Evolutionary conservation across 805 yeast genomes (phyloP).

Genomic region (Aciculoconidium aculeatum): DNA sequence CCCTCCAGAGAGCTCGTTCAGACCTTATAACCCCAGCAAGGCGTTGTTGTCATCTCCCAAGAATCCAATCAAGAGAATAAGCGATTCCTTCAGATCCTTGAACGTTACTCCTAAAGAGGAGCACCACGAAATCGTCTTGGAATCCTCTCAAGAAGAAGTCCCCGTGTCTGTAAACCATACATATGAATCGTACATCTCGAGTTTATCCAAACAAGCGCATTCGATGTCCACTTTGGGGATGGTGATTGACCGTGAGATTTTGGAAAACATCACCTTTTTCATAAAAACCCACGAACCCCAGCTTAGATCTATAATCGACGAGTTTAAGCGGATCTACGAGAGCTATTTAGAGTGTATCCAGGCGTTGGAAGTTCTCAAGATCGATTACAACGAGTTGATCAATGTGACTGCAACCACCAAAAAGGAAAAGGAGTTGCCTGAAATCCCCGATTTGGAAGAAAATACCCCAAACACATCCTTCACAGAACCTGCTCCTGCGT

Average conservation of each 20-base stretch:
- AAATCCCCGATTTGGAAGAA: slow-evolving; percentile 6
- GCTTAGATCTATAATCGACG: slow-evolving; percentile 17
- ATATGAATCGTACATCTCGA: slow-evolving; percentile 13
- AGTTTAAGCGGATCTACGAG: slow-evolving; percentile 16
- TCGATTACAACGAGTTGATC: slow-evolving; percentile 24
- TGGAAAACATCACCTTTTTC: slow-evolving; percentile 29
- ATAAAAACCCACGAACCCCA: slow-evolving; percentile 33
- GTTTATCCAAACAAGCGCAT: slow-evolving; percentile 19
- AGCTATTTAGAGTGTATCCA: slow-evolving; percentile 21
- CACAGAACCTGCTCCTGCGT: slow-evolving; percentile 4
- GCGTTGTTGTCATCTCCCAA: slow-evolving; percentile 3
- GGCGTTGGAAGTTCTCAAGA: slow-evolving; percentile 23
- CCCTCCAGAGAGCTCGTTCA: slow-evolving; percentile 18
- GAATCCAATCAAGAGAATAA: slow-evolving; percentile 6
- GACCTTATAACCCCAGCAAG: slow-evolving; percentile 8
- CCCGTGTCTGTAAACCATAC: slow-evolving; percentile 6
- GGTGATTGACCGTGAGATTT: slow-evolving; percentile 27
- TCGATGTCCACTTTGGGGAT: slow-evolving; percentile 22
- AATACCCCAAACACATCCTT: slow-evolving; percentile 2
- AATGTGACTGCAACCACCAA: slow-evolving; percentile 15
- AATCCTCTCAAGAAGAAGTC: not conserved
- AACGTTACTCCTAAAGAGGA: slow-evolving; percentile 1
- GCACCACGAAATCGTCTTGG: not conserved
- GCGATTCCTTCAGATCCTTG: slow-evolving; percentile 8
- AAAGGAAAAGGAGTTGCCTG: slow-evolving; percentile 24